phyloP scores from a whole-genome alignment of 1,284 basidiomycete genomes.

The Meripilus lineatus region DNA sequence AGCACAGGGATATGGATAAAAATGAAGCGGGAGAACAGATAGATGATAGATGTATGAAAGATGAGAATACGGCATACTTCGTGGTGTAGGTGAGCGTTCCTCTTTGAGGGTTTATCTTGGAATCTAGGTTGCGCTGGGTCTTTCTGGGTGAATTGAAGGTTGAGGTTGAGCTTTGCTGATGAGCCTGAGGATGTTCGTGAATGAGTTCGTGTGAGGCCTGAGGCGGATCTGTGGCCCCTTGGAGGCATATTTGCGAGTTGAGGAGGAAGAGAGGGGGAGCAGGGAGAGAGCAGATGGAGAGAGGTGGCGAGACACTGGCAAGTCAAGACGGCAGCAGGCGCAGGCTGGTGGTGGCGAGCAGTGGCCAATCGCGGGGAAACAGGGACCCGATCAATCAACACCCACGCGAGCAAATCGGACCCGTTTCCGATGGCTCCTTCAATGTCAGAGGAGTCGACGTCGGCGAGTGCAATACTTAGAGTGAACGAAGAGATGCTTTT shows the following conservation, averaged over 20 bases:
- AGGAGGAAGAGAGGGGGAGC: conserved; percentile 12
- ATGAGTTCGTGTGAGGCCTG: conserved; percentile 49
- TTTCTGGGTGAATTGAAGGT: conserved; percentile 65
- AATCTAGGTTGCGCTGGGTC: conserved; percentile 40
- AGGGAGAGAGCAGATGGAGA: conserved; percentile 7
- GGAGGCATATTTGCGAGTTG: conserved; percentile 44
- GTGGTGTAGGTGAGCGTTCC: conserved; percentile 34
- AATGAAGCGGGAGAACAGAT: neutral
- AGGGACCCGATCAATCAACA: too few species aligned
- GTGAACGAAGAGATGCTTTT: too few species aligned
- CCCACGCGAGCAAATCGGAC: too few species aligned
- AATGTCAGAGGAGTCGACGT: too few species aligned
- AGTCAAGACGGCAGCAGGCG: conserved; percentile 1
- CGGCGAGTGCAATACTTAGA: too few species aligned
- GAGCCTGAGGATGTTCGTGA: conserved; percentile 55
- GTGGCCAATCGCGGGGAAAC: conserved; percentile 3
- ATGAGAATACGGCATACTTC: conserved; percentile 35
- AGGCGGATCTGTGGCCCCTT: conserved; percentile 34
- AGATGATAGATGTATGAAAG: neutral
- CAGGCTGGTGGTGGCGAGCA: conserved; percentile 4
- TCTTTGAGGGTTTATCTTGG: conserved; percentile 44
- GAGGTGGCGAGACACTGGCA: conserved; percentile 1
- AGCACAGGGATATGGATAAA: conserved; percentile 10
- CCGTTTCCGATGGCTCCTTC: too few species aligned
- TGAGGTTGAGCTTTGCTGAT: conserved; percentile 49